Evolutionary conservation across 345 rosid genomes (phyloP), one percentile per base, ranked within the genome.

Genomic region (Syzygium jambos): DNA sequence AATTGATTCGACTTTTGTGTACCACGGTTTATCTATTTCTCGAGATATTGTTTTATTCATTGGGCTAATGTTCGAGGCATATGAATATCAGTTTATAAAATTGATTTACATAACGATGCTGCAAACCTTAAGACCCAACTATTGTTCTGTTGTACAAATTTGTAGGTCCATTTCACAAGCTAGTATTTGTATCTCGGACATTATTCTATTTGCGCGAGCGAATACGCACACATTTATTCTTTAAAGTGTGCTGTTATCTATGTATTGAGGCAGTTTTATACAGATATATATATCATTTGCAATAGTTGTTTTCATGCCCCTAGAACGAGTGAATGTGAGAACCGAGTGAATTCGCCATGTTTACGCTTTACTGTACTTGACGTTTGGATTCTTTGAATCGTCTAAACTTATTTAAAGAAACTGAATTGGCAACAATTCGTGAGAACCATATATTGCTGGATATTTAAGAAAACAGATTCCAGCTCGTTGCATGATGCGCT

Each of bases 1-100:
- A 90, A 91, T 85, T 86, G 25, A 84, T 52, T 52, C 25, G 85
- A 19, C 41, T 57, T 17, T 11, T 78, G 54, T 49, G 34, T 49
- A 82, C 85, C 34, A 34, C 3, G 11, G 54, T 21, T 65, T 5
- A 29, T 68, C 4, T 8, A 7, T 73, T 73, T 38, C 27, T 73
- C 21, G 43, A 73, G 80, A 73, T 19, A 73, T 73, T 73, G 22
- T 34, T 73, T 73, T 73, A 21, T 73, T 73, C 49, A 73, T 9
- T 73, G 43, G 80, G 38, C 14, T 5, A 19, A 19, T 34, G 13
- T 41, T 41, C 49, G 80, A 34, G 25, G 23, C 49, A 34, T 73
- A 34, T 38, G 19, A 38, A 9, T 73, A 73, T 41, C 2, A 73
- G 14, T 34, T 38, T 19, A 34, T 34, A 5, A 34, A 73, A 9